phyloP scores from a whole-genome alignment of 176 grass and related monocot species.

The Ananas comosus region DNA sequence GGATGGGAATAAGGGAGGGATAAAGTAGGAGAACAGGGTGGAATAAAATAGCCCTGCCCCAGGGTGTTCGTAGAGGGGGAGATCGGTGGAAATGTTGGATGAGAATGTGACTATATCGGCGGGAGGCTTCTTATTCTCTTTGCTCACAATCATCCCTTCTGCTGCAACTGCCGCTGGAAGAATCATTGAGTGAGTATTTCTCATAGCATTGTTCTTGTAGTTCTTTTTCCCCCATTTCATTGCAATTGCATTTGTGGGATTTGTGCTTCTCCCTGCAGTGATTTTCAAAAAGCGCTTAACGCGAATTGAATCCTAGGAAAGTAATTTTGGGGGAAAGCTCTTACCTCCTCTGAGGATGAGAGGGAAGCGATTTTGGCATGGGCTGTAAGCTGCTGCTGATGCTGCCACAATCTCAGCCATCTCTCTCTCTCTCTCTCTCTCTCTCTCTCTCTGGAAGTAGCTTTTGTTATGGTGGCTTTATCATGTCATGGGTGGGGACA shows the following conservation, averaged over 20 bases:
- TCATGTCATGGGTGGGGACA: too few species aligned
- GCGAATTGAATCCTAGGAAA: neutral
- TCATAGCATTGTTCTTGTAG: too few species aligned
- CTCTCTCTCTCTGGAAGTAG: neutral
- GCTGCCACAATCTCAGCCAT: neutral
- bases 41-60: conserved; percentile 33
- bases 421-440: neutral
- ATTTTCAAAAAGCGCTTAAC: too few species aligned
- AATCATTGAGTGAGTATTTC: too few species aligned
- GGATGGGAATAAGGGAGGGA: neutral
- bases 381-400: neutral
- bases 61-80: conserved; percentile 51
- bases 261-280: too few species aligned
- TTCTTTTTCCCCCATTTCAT: too few species aligned
- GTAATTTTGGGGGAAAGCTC: neutral
- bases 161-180: too few species aligned
- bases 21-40: neutral
- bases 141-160: too few species aligned
- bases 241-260: too few species aligned
- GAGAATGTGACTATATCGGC: conserved; percentile 52
- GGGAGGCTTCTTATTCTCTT: neutral
- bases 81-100: conserved; percentile 57
- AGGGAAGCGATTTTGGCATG: neutral
- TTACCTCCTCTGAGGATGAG: neutral
- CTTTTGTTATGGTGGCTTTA: too few species aligned